phyloP scores from a whole-genome alignment of 2,329 filamentous ascomycete genomes.

The Trichophyton simii region DNA sequence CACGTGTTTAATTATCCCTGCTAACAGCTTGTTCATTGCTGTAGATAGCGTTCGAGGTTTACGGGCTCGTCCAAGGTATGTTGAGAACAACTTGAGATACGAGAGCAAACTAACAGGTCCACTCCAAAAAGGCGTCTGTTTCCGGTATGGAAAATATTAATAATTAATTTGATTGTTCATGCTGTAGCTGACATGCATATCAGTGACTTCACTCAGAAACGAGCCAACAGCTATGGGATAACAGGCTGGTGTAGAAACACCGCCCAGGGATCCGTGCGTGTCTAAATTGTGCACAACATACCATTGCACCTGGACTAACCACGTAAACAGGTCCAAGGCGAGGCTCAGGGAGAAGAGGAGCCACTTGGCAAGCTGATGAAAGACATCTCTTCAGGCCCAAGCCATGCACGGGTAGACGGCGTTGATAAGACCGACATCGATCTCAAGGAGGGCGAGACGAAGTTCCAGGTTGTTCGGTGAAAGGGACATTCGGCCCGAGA shows the following conservation, averaged over 20 bases:
- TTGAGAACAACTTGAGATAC: not conserved
- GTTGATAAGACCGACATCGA: constrained; percentile 58
- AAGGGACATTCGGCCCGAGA: not conserved
- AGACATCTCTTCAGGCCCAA: constrained; percentile 62
- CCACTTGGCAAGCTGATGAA: constrained; percentile 57
- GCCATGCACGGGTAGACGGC: constrained; percentile 57
- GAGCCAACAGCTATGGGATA: constrained; percentile 32
- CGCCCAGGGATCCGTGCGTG: constrained; percentile 31
- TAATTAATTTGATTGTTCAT: not conserved
- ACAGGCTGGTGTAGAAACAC: constrained; percentile 40
- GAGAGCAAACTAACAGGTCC: not conserved
- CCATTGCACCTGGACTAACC: not conserved
- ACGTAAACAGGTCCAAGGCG: constrained; percentile 61
- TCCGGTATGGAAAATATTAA: constrained; percentile 28
- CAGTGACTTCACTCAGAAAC: constrained; percentile 33
- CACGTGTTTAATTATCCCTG: not conserved
- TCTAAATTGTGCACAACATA: not conserved
- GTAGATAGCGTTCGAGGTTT: constrained; percentile 38
- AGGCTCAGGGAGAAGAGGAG: constrained; percentile 64
- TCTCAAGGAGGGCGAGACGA: constrained; percentile 52
- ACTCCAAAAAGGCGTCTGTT: constrained; percentile 36
- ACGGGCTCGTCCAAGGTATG: constrained; percentile 59
- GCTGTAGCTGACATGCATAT: not conserved
- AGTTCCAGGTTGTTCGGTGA: constrained; percentile 42
- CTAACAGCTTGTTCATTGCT: not conserved